Evolutionary conservation across 164 flowering plant genomes (phyloP).

Genomic region (Vitis cinerea): DNA sequence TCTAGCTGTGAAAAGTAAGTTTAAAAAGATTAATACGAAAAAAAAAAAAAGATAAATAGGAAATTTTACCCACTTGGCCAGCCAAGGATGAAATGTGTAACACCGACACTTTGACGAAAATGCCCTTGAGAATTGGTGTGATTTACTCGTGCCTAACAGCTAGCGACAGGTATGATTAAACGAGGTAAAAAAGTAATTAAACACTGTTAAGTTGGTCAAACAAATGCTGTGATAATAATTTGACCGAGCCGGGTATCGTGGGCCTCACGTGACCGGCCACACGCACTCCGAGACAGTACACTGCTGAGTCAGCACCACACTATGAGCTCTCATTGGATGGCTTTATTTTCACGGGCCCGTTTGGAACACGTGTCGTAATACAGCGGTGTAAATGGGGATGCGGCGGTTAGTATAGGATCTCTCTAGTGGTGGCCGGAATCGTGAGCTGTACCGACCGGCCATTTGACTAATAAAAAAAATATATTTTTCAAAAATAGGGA

Average conservation of each 20-base stretch:
- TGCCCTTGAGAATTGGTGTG: neutral
- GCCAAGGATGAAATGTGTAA: neutral
- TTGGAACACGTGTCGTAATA: slow-evolving; percentile 10
- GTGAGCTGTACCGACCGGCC: slow-evolving; percentile 6
- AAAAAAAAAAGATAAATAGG: neutral
- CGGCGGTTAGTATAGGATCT: slow-evolving; percentile 29
- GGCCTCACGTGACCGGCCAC: slow-evolving; percentile 42
- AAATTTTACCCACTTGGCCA: neutral
- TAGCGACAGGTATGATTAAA: neutral
- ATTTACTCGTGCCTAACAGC: neutral
- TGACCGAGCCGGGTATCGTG: slow-evolving; percentile 44
- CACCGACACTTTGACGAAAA: neutral
- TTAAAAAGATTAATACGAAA: slow-evolving; percentile 8
- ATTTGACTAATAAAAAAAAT: neutral
- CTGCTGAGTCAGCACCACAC: slow-evolving; percentile 22
- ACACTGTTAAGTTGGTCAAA: slow-evolving; percentile 12
- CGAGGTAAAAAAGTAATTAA: neutral
- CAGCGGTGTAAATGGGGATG: slow-evolving; percentile 16
- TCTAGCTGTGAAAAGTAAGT: slow-evolving; percentile 30
- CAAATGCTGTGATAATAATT: slow-evolving; percentile 14
- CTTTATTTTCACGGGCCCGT: neutral
- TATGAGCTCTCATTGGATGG: slow-evolving; percentile 10
- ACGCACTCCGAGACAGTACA: slow-evolving; percentile 18
- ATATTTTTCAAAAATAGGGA: neutral
- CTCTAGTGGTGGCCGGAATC: slow-evolving; percentile 16